These are phyloP conservation scores for Emericellopsis terricola DNA, from an alignment of 495 filamentous ascomycete species.

Conservation along the genomic window DNA sequence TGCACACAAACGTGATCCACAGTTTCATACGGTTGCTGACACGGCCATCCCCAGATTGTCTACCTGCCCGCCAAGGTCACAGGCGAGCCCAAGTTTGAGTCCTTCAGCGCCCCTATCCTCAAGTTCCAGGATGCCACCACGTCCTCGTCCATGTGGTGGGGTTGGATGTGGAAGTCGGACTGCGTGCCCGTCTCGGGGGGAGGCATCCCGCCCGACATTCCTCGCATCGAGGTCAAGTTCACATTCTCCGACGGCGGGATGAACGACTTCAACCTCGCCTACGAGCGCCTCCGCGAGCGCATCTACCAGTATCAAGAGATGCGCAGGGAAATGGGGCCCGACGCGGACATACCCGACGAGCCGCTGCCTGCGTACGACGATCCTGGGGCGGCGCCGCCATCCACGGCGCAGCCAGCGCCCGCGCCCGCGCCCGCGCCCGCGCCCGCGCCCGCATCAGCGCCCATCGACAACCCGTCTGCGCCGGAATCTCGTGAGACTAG, in stretches of 20 bases:
- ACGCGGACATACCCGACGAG: conserved; percentile 46
- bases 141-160: conserved; percentile 84
- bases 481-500: conserved; percentile 1
- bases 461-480: neutral
- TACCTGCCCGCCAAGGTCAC: conserved; percentile 64
- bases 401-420: conserved; percentile 12
- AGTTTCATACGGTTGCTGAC: too few relatives aligned
- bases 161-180: conserved; percentile 73
- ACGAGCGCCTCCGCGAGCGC: conserved; percentile 70
- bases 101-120: conserved; percentile 76
- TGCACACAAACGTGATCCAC: too few relatives aligned
- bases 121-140: conserved; percentile 81
- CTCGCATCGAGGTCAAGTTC: conserved; percentile 59
- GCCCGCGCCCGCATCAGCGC: conserved; percentile 7
- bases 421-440: neutral
- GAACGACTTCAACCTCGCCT: conserved; percentile 74
- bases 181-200: conserved; percentile 68
- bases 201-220: conserved; percentile 60
- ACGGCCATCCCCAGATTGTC: conserved; percentile 50
- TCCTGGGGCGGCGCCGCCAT: conserved; percentile 9
- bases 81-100: conserved; percentile 41
- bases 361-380: conserved; percentile 69
- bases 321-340: conserved; percentile 26
- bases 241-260: conserved; percentile 91
- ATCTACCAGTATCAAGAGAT: conserved; percentile 63